A percentile compares a stretch with the other conserved stretches of the same genome.
These are phyloP conservation scores for Wickerhamiella qilinensis DNA, from an alignment of 805 yeast species.

Conservation along the genomic window DNA sequence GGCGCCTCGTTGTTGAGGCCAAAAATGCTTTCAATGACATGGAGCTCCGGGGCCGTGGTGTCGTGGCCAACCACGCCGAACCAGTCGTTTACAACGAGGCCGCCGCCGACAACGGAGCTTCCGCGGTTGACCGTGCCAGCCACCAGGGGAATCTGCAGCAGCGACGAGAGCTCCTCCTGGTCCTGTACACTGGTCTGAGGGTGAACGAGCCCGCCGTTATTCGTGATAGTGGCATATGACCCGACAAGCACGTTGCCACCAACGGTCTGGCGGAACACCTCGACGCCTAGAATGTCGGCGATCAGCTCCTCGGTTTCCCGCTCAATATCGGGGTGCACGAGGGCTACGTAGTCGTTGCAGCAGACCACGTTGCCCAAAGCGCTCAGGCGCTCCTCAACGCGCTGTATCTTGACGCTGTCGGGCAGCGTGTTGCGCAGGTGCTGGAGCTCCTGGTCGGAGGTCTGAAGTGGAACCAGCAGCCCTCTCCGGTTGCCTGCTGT, in stretches of 20 bases:
- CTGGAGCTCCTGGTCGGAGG: conserved; percentile 96
- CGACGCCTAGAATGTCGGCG: conserved; percentile 96
- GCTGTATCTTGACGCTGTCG: conserved; percentile 84
- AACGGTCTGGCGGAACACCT: conserved; percentile 96
- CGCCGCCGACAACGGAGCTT: conserved; percentile 94
- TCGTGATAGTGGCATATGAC: conserved; percentile 82
- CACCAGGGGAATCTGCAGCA: conserved; percentile 91
- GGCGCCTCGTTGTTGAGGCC: conserved; percentile 24
- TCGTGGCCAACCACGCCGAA: conserved; percentile 91
- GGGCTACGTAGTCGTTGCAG: conserved; percentile 96
- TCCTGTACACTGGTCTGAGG: conserved; percentile 96
- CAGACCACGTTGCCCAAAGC: conserved; percentile 97
- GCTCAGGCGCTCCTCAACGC: conserved; percentile 93
- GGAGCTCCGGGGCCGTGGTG: conserved; percentile 96
- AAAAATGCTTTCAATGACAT: conserved; percentile 93
- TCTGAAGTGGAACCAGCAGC: conserved; percentile 87
- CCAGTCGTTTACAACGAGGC: conserved; percentile 98
- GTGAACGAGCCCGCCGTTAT: conserved; percentile 97
- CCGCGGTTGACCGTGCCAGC: conserved; percentile 99
- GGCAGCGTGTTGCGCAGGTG: conserved; percentile 94
- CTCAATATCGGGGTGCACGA: conserved; percentile 98
- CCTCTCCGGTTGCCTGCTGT: conserved; percentile 98
- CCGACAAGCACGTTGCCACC: conserved; percentile 98
- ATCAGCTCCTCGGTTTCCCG: conserved; percentile 97
- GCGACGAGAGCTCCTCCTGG: conserved; percentile 91